Evolutionary conservation across 23 red algal species (phyloP).

Genomic region (Agarophyton chilense): DNA sequence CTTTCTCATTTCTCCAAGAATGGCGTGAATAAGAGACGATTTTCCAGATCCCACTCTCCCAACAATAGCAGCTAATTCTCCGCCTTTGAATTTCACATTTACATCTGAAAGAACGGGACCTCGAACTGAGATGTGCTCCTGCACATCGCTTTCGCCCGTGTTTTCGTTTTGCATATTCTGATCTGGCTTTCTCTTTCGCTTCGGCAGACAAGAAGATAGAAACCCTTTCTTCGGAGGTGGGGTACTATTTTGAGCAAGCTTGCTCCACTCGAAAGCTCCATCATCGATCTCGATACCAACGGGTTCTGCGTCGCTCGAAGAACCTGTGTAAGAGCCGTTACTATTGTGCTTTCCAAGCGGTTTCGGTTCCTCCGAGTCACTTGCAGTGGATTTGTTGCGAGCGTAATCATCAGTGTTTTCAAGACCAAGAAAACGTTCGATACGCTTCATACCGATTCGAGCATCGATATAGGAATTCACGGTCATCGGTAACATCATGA

Average conservation of each 20-base stretch:
- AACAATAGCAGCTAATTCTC: slow-evolving; percentile 81
- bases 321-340: background rate
- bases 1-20: slow-evolving; percentile 93
- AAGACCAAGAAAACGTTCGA: slow-evolving; percentile 78
- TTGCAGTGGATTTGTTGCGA: background rate
- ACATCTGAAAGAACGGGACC: slow-evolving; percentile 67
- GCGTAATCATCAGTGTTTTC: slow-evolving; percentile 79
- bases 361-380: background rate
- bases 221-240: slow-evolving; percentile 26
- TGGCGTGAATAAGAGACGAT: slow-evolving; percentile 84
- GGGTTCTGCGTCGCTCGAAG: background rate
- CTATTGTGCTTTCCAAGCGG: background rate
- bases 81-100: slow-evolving; percentile 56
- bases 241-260: background rate
- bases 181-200: background rate
- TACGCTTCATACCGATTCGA: slow-evolving; percentile 75
- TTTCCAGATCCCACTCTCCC: slow-evolving; percentile 96
- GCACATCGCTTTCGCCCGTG: background rate
- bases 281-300: slow-evolving; percentile 23
- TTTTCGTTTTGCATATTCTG: background rate
- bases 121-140: slow-evolving; percentile 18
- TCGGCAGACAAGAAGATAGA: slow-evolving; percentile 8
- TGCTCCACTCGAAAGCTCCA: slow-evolving; percentile 66
- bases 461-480: slow-evolving; percentile 86
- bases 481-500: slow-evolving; percentile 91